Evolutionary conservation across 148 eudicot genomes (phyloP).

Genomic region (Amaranthus hypochondriacus): DNA sequence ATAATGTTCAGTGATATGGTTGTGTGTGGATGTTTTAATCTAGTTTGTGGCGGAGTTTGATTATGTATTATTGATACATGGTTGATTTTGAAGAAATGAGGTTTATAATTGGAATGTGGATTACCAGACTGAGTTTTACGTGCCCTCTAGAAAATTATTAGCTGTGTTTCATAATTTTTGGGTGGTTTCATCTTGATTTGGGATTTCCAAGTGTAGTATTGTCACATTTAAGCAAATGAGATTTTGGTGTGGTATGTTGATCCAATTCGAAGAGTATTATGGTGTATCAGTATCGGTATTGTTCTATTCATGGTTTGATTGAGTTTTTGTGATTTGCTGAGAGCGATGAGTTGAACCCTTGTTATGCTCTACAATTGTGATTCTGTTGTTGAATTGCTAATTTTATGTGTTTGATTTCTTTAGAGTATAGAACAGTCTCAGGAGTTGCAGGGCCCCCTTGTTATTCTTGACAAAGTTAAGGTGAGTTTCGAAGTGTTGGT

Average conservation of each 20-base stretch:
- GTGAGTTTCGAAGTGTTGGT: conserved; percentile 32
- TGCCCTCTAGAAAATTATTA: not conserved
- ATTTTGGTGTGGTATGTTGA: not conserved
- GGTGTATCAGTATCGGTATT: not conserved
- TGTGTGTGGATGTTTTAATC: not conserved
- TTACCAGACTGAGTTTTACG: not conserved
- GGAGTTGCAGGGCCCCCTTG: conserved; percentile 68
- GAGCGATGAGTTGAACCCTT: not conserved
- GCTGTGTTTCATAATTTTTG: not conserved
- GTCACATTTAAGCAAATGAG: not conserved
- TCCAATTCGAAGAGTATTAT: not conserved
- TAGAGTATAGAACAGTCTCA: conserved; percentile 60
- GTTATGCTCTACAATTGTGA: not conserved
- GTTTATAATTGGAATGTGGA: not conserved
- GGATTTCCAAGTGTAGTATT: not conserved
- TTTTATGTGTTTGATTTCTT: conserved; percentile 2
- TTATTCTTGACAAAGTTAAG: conserved; percentile 80
- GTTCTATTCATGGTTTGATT: not conserved
- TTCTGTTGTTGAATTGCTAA: not conserved
- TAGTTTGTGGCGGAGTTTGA: not conserved
- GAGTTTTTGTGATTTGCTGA: not conserved
- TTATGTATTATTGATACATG: not conserved
- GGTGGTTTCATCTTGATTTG: not conserved
- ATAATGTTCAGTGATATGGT: conserved; percentile 1
- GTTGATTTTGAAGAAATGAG: conserved; percentile 22